Percentiles rank a stretch among this genome's conserved stretches.
Evolutionary conservation across 73 alveolate species (phyloP).

Genomic region (Paramecium sonneborni): DNA sequence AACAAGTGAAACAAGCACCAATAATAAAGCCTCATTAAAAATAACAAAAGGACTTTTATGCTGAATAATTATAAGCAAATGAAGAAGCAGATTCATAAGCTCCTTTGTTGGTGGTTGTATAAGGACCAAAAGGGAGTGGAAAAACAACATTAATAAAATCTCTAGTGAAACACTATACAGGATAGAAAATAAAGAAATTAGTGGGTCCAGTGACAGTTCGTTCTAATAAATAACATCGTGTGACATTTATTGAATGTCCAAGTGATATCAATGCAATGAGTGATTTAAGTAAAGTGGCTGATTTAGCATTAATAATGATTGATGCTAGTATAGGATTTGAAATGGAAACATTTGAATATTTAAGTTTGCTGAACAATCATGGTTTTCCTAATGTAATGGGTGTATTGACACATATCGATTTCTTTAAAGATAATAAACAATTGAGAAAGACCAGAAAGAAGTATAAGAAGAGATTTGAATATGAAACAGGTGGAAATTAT

Average conservation of each 20-base stretch:
- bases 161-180: constrained; percentile 96
- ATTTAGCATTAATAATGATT: constrained; percentile 94
- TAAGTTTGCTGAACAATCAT: constrained; percentile 92
- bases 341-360: constrained; percentile 99
- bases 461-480: constrained; percentile 98
- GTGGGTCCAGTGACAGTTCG: constrained; percentile 94
- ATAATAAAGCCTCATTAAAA: constrained; percentile 44
- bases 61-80: constrained; percentile 33
- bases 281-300: constrained; percentile 98
- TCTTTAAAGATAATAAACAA: constrained; percentile 96
- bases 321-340: constrained; percentile 99
- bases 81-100: constrained; percentile 51
- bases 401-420: constrained; percentile 99
- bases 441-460: constrained; percentile 96
- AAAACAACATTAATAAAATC: constrained; percentile 98
- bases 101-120: constrained; percentile 41
- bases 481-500: constrained; percentile 99
- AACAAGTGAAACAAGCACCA: constrained; percentile 10
- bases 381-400: constrained; percentile 99
- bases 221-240: constrained; percentile 87
- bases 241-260: constrained; percentile 98
- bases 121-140: constrained; percentile 85
- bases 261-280: constrained; percentile 97
- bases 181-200: constrained; percentile 84
- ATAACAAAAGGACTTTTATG: constrained; percentile 48